Evolutionary conservation across 2,329 filamentous ascomycete species (phyloP).

Genomic region (Botrytis squamosa): DNA sequence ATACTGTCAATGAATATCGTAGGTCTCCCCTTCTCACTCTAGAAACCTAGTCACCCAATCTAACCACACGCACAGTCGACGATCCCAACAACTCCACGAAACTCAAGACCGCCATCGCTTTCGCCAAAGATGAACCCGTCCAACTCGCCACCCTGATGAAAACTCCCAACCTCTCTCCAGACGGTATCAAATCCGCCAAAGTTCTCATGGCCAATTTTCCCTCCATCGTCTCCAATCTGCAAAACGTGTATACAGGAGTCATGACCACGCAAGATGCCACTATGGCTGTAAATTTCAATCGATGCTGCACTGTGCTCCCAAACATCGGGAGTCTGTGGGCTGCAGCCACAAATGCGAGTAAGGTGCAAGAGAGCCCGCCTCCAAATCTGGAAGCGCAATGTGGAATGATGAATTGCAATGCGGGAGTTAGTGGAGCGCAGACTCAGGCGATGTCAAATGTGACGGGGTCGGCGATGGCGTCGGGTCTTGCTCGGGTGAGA

Average conservation of each 20-base stretch:
- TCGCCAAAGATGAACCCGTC: conserved; percentile 27
- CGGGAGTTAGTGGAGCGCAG: conserved; percentile 22
- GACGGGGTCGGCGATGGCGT: background rate
- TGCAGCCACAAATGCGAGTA: conserved; percentile 23
- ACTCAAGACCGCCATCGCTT: conserved; percentile 25
- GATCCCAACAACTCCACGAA: conserved; percentile 21
- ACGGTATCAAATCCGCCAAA: conserved; percentile 24
- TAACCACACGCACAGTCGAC: conserved; percentile 10
- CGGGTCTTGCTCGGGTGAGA: background rate
- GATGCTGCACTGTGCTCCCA: conserved; percentile 28
- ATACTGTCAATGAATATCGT: conserved; percentile 28
- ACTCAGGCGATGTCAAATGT: background rate
- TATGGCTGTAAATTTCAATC: conserved; percentile 27
- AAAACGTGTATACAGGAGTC: conserved; percentile 22
- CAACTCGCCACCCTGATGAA: conserved; percentile 28
- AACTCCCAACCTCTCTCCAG: conserved; percentile 19
- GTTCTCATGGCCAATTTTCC: conserved; percentile 30
- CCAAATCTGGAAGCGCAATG: conserved; percentile 26
- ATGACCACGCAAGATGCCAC: conserved; percentile 27
- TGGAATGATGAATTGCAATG: conserved; percentile 24
- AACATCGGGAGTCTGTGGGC: conserved; percentile 25
- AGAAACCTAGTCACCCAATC: background rate
- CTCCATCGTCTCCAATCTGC: conserved; percentile 26
- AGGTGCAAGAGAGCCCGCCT: conserved; percentile 9
- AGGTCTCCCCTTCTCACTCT: background rate